phyloP scores from a whole-genome alignment of 2,329 filamentous ascomycete species.

The Colletotrichum horii region DNA sequence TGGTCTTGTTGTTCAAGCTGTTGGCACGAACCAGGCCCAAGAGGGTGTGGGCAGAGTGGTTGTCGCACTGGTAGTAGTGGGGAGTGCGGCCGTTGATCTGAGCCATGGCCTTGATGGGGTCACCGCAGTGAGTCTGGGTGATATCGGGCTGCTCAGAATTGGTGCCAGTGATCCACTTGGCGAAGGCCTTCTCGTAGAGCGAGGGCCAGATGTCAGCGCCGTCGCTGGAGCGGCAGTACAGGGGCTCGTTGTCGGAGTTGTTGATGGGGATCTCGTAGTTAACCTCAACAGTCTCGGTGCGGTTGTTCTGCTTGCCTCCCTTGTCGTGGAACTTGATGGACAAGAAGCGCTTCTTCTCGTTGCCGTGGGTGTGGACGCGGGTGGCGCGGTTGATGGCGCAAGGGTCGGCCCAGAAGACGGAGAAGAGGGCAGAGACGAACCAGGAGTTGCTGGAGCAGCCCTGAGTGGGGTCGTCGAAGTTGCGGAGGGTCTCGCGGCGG shows the following conservation, averaged over 20 bases:
- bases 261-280: slow-evolving; percentile 49
- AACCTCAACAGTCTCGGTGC: slow-evolving; percentile 43
- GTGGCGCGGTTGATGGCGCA: slow-evolving; percentile 43
- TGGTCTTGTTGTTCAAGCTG: slow-evolving; percentile 47
- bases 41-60: slow-evolving; percentile 37
- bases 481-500: slow-evolving; percentile 23
- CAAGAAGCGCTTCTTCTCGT: slow-evolving; percentile 32
- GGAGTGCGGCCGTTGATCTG: slow-evolving; percentile 45
- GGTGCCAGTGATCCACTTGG: slow-evolving; percentile 44
- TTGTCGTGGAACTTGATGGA: slow-evolving; percentile 47
- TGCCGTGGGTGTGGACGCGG: slow-evolving; percentile 25
- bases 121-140: slow-evolving; percentile 43
- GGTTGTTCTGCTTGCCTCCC: slow-evolving; percentile 45
- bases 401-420: slow-evolving; percentile 49
- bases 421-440: slow-evolving; percentile 49
- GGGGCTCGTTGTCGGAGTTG: slow-evolving; percentile 45
- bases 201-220: slow-evolving; percentile 48
- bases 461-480: slow-evolving; percentile 48
- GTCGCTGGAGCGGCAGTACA: slow-evolving; percentile 47
- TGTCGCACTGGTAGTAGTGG: slow-evolving; percentile 38
- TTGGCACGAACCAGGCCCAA: slow-evolving; percentile 41
- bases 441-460: slow-evolving; percentile 46
- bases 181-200: slow-evolving; percentile 53
- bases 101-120: slow-evolving; percentile 50
- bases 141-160: slow-evolving; percentile 42